These are phyloP conservation scores for Dittrichia graveolens DNA, from an alignment of 129 eudicot genomes.

Conservation along the genomic window DNA sequence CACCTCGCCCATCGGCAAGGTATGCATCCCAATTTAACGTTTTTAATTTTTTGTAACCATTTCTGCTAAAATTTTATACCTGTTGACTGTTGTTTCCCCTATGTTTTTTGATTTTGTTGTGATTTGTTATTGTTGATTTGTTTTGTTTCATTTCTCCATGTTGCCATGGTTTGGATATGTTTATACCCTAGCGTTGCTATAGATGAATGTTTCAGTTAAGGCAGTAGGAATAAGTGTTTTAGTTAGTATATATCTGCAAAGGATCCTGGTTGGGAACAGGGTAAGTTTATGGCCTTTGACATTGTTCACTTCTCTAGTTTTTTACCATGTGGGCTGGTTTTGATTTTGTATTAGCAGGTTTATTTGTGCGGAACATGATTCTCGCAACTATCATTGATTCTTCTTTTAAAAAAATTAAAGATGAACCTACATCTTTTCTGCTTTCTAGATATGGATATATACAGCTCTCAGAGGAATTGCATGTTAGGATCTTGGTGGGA, in stretches of 20 bases:
- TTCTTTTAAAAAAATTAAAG: slow-evolving; percentile 18
- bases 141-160: neutral
- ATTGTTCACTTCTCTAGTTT: neutral
- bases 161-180: neutral
- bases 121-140: neutral
- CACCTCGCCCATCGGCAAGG: slow-evolving; percentile 72
- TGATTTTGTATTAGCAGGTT: neutral
- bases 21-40: slow-evolving; percentile 12
- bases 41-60: neutral
- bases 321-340: slow-evolving; percentile 13
- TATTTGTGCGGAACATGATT: slow-evolving; percentile 20
- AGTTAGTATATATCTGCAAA: too few relatives aligned
- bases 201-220: neutral
- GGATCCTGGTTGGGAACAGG: neutral
- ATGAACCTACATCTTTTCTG: slow-evolving; percentile 46
- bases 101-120: neutral
- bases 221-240: neutral
- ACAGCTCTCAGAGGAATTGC: slow-evolving; percentile 78
- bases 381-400: slow-evolving; percentile 18
- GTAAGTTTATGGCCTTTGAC: neutral
- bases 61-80: neutral
- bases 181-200: neutral
- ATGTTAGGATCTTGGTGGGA: slow-evolving; percentile 79
- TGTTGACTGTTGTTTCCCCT: too few relatives aligned
- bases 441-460: slow-evolving; percentile 74